Base-by-base conservation (phyloP, 1,284 basidiomycete species). In the Melanopsichium pennsylvanicum region DNA sequence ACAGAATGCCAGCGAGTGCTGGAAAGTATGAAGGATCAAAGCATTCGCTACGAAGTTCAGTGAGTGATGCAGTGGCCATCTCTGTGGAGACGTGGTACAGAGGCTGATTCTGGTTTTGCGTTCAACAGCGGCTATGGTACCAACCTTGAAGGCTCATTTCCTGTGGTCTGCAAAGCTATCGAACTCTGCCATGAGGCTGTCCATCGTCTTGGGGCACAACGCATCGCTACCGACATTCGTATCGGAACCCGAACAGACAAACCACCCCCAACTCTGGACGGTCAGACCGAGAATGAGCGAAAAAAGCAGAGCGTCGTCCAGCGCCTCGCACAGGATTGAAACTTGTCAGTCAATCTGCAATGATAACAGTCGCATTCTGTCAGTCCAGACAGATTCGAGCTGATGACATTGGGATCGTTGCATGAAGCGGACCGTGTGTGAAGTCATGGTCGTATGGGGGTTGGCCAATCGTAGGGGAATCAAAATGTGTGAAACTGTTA, bases 151-250 rank as follows among this genome's bases (percentile, higher is more conserved):
- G 79, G 79, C 2, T 59, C 56, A 9, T 79, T 79, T 26, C 57
- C 68, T 5, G 40, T 58, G 7, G 79, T 81, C 12, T 71, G 67
- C 43, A 54, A 55, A 16, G 79, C 78, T 10, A 72, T 81, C 32
- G 68, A 78, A 47, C 52, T 48, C 16, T 81, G 79, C 36, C 79
- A 81, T 42, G 74, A 78, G 22, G 78, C 76, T 0, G 76, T 81
- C 8, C 78, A 79, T 37, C 63, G 66, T 25, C 66, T 75, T 31
- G 78, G 78, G n/a, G 78, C 73, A 3, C 72, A 71, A 15, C 63
- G 79, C 12, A 81, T 81, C 41, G 76, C 79, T 5, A 80, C 79
- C 32, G 76, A 81, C 57, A 71, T 81, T 38, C 75, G 79, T 13
- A 74, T 81, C 22, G 79, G 79, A 13, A 81, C 79, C 11, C 52